Conservation (phyloP, 352 stramenopile species). For the Globisporangium recalcitrans region DNA sequence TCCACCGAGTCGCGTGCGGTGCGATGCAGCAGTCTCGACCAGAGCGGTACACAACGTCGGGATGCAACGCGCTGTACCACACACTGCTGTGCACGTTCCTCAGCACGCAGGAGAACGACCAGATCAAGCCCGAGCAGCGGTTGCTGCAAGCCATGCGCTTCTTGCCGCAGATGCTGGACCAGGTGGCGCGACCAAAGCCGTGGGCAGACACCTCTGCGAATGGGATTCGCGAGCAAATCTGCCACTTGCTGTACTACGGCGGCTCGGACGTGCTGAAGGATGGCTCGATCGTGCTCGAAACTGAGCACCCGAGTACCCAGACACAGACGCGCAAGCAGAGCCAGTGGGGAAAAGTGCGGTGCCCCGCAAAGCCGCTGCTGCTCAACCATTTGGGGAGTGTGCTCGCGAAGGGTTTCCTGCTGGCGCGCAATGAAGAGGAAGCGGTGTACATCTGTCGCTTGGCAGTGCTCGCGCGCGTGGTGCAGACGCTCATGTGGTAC, state of each 20-base stretch:
- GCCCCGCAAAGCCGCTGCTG: constrained; percentile 69
- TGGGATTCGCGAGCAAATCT: constrained; percentile 37
- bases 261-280: constrained; percentile 65
- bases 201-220: constrained; percentile 22
- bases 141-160: constrained; percentile 74
- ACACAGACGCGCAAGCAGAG: constrained; percentile 86
- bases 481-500: constrained; percentile 80
- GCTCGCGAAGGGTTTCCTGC: constrained; percentile 61
- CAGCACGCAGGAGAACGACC: constrained; percentile 46
- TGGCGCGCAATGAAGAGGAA: constrained; percentile 50
- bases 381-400: constrained; percentile 70
- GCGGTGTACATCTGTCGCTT: constrained; percentile 57
- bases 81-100: constrained; percentile 76
- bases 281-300: constrained; percentile 65
- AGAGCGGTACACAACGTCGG: constrained; percentile 71
- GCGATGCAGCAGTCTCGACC: constrained; percentile 81
- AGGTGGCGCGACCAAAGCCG: constrained; percentile 30
- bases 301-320: constrained; percentile 74
- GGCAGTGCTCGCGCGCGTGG: constrained; percentile 58
- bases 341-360: constrained; percentile 77
- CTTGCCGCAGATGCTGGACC: constrained; percentile 64
- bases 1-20: constrained; percentile 79
- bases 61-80: constrained; percentile 73
- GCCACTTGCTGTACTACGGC: constrained; percentile 65
- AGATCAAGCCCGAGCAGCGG: constrained; percentile 53